A percentile compares a stretch with the other conserved stretches of the same genome.
phyloP scores from a whole-genome alignment of 768 basidiomycete genomes.

The Leccinum disarticulatum region DNA sequence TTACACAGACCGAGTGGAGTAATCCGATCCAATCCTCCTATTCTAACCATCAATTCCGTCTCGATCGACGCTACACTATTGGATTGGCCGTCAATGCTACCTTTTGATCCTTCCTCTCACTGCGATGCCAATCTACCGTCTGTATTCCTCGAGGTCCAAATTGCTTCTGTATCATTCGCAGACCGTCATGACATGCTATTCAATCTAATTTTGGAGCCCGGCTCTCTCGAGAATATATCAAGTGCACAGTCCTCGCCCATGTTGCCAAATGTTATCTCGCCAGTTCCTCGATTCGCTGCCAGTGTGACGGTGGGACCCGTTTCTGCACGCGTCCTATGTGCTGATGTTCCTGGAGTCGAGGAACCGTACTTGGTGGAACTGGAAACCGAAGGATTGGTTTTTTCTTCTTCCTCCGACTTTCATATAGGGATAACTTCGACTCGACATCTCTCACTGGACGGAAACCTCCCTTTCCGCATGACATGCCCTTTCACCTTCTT shows the following conservation, averaged over 20 bases:
- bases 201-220: constrained; percentile 31
- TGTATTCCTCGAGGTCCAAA: constrained; percentile 44
- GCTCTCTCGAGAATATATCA: constrained; percentile 15
- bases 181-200: constrained; percentile 56
- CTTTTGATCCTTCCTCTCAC: constrained; percentile 9
- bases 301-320: constrained; percentile 51
- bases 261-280: constrained; percentile 33
- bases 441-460: constrained; percentile 25
- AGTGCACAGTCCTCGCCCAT: constrained; percentile 10
- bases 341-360: constrained; percentile 36
- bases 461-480: constrained; percentile 47
- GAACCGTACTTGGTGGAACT: constrained; percentile 55
- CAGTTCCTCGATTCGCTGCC: constrained; percentile 50
- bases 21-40: constrained; percentile 27
- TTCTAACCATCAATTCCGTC: constrained; percentile 36
- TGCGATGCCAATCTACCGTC: constrained; percentile 63
- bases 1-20: constrained; percentile 44
- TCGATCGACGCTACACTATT: constrained; percentile 40
- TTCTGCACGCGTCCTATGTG: constrained; percentile 49
- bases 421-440: constrained; percentile 23
- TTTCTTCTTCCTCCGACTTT: constrained; percentile 46
- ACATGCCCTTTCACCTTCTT: constrained; percentile 40
- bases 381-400: constrained; percentile 51
- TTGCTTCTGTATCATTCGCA: constrained; percentile 48
- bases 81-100: constrained; percentile 63